Conservation (phyloP, 345 rosid species). For the Mangifera indica region DNA sequence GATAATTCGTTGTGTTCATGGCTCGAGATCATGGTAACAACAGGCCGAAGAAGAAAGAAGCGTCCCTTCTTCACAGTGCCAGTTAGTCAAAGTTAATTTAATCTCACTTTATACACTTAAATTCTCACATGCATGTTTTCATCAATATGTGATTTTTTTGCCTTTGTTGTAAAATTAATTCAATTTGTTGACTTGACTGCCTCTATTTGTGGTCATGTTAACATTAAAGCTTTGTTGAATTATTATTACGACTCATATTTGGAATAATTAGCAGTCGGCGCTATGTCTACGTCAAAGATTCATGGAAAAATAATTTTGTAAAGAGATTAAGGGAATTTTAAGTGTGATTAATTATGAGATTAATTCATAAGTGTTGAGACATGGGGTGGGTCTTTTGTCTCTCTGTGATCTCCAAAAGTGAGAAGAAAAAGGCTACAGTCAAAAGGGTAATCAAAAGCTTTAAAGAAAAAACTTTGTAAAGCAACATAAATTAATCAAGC, state of each 20-base stretch:
- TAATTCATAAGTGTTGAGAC: too few relatives aligned
- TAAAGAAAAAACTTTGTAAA: conserved; percentile 12
- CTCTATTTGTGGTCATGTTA: too few relatives aligned
- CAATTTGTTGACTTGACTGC: too few relatives aligned
- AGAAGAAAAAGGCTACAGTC: conserved; percentile 34
- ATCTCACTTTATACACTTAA: conserved; percentile 22
- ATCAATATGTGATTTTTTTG: too few relatives aligned
- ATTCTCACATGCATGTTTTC: not conserved
- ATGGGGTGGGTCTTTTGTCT: conserved; percentile 23
- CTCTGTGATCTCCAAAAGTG: conserved; percentile 27
- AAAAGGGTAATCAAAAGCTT: conserved; percentile 34
- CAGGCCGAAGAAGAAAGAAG: conserved; percentile 19
- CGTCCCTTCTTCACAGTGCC: conserved; percentile 6
- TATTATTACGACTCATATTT: not conserved
- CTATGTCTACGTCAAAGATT: not conserved
- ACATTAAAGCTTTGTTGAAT: not conserved
- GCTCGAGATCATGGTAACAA: conserved; percentile 30
- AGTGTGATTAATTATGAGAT: too few relatives aligned
- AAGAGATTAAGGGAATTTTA: too few relatives aligned
- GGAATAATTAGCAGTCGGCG: not conserved
- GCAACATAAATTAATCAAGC: conserved; percentile 26
- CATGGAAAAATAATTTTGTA: too few relatives aligned
- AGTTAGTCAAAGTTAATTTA: conserved; percentile 34
- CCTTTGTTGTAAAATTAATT: too few relatives aligned
- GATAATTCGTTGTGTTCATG: too few relatives aligned